These are phyloP conservation scores for Serendipita indica DNA, from an alignment of 768 basidiomycete species.

Conservation along the genomic window DNA sequence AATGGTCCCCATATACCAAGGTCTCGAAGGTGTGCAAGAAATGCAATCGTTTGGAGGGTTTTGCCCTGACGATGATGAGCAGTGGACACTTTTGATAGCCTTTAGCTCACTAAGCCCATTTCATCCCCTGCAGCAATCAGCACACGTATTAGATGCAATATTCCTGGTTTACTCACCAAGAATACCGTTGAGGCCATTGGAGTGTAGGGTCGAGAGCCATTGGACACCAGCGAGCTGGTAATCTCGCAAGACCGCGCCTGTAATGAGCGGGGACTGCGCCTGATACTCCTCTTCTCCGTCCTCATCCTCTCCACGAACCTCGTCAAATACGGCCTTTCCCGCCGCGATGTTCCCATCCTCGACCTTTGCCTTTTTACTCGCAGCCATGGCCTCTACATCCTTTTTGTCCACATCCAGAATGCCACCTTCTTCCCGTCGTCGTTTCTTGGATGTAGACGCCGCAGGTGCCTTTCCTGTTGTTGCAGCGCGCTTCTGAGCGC, in stretches of 20 bases:
- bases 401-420: constrained; percentile 11
- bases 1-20: constrained; percentile 58
- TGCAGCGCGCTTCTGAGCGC: constrained; percentile 12
- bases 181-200: constrained; percentile 74
- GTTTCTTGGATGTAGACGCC: constrained; percentile 20
- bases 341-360: constrained; percentile 9
- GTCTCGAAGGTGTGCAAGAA: constrained; percentile 78
- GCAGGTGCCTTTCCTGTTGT: constrained; percentile 11
- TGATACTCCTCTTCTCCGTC: constrained; percentile 27
- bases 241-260: constrained; percentile 71
- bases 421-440: constrained; percentile 16
- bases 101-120: constrained; percentile 67
- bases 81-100: constrained; percentile 8
- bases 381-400: constrained; percentile 10
- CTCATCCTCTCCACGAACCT: not conserved
- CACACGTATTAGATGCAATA: constrained; percentile 15
- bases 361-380: constrained; percentile 14
- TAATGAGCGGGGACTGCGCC: constrained; percentile 58
- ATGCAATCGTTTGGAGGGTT: constrained; percentile 89
- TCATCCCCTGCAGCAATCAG: constrained; percentile 55
- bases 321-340: constrained; percentile 2
- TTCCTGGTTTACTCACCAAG: constrained; percentile 33
- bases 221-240: constrained; percentile 92
- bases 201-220: constrained; percentile 83
- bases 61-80: constrained; percentile 26